Evolutionary conservation across 1,284 basidiomycete species (phyloP).

Genomic region (Austroboletus niveus): DNA sequence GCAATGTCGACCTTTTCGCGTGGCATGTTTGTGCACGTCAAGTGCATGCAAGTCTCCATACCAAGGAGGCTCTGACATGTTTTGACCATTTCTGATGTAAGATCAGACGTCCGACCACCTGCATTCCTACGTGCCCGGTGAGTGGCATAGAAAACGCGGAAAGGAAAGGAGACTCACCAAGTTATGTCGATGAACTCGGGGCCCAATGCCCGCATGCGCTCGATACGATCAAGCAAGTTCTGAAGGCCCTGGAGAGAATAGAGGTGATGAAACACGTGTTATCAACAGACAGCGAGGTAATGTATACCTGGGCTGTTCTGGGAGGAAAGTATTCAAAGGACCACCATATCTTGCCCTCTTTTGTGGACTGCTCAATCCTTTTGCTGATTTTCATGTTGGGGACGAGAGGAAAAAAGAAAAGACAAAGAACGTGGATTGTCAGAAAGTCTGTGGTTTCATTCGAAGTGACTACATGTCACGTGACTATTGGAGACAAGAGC

Average conservation of each 20-base stretch:
- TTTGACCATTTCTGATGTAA: slow-evolving; percentile 95
- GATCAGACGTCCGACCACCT: slow-evolving; percentile 89
- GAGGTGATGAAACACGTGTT: background rate
- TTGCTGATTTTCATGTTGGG: slow-evolving; percentile 83
- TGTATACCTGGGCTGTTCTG: slow-evolving; percentile 83
- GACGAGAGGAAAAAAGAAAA: slow-evolving; percentile 7
- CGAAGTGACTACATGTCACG: background rate
- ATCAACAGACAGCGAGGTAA: background rate
- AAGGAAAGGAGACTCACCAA: slow-evolving; percentile 54
- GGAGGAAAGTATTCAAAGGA: slow-evolving; percentile 98
- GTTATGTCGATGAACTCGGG: slow-evolving; percentile 99
- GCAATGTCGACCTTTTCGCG: slow-evolving; percentile 91
- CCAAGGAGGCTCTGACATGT: slow-evolving; percentile 91
- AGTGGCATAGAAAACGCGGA: slow-evolving; percentile 1
- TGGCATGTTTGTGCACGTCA: slow-evolving; percentile 99
- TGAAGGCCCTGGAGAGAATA: slow-evolving; percentile 68
- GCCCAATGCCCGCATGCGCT: slow-evolving; percentile 93
- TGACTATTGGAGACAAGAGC: too few relatives aligned
- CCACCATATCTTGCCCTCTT: slow-evolving; percentile 88
- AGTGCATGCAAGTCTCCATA: slow-evolving; percentile 96
- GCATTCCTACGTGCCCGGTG: slow-evolving; percentile 70
- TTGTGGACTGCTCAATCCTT: slow-evolving; percentile 81
- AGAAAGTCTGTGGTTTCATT: slow-evolving; percentile 14
- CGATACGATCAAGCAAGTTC: slow-evolving; percentile 95
- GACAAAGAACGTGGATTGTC: slow-evolving; percentile 25